These are phyloP conservation scores for Lepidium africanum DNA, from an alignment of 345 rosid species.

Conservation along the genomic window DNA sequence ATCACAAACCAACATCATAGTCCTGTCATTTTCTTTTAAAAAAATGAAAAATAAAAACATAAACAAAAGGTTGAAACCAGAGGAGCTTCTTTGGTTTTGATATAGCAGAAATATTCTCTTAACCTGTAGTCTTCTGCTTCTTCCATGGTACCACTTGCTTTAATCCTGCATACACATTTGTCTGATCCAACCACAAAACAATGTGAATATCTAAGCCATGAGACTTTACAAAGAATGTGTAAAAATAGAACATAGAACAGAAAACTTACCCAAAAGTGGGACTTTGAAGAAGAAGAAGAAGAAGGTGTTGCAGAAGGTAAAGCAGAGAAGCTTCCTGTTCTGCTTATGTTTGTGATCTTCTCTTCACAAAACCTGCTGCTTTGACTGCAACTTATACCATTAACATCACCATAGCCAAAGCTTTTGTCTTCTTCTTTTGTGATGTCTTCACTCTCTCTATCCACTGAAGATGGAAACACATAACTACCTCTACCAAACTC, in stretches of 20 bases:
- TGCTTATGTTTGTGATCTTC: conserved; percentile 30
- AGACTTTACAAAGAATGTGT: neutral
- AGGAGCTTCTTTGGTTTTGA: neutral
- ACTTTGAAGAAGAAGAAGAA: conserved; percentile 9
- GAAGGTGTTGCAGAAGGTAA: neutral
- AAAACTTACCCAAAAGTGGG: conserved; percentile 64
- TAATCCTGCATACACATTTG: conserved; percentile 51
- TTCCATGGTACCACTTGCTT: conserved; percentile 69
- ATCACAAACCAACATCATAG: conserved; percentile 1
- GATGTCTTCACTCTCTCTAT: conserved; percentile 26
- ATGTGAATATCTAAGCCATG: neutral
- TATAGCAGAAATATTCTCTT: neutral
- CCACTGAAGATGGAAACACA: conserved; percentile 54
- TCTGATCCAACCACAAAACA: conserved; percentile 38
- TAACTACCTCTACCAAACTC: conserved; percentile 50
- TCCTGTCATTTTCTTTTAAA: neutral
- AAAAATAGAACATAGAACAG: conserved; percentile 8
- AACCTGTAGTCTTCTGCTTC: conserved; percentile 33
- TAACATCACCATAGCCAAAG: no score
- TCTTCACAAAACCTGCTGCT: conserved; percentile 25
- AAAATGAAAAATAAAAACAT: neutral
- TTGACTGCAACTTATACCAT: conserved; percentile 9
- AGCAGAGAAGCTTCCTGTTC: conserved; percentile 43
- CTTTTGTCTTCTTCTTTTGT: conserved; percentile 13
- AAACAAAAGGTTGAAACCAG: neutral